Base-by-base conservation (phyloP, 2,329 filamentous ascomycete genomes). In the Fusarium nisikadoi region DNA sequence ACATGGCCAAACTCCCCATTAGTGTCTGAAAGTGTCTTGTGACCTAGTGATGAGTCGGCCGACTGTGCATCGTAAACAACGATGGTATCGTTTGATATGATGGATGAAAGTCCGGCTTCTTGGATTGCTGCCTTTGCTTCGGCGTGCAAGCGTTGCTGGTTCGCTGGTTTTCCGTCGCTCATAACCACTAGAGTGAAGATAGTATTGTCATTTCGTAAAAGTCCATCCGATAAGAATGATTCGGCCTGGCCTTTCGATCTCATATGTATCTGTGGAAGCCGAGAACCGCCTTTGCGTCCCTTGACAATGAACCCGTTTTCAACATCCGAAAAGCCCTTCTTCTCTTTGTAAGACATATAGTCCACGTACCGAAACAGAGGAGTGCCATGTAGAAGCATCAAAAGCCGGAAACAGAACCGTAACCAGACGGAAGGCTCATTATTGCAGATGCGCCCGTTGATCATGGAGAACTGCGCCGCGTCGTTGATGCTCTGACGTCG, bases 141-240 rank as follows among this genome's bases (percentile, higher is more conserved):
- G 9, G 20, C n/a, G 2, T 33, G 5, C 17, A 42, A 6, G 0
- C 11, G 2, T 13, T 20, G 27, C 8, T 42, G 52, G 16, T 2
- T 42, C 0, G n/a, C 17, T 13, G 11, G 5, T 0, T 19, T 20
- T 2, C 14, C 14, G 4, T 42, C 36, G 2, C 27, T 11, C 4
- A 43, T 2, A 1, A 31, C 52, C 6, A 33, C 6, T 2, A 55
- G 17, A 17, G 38, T 55, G n/a, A 55, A 55, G 7, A 55, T 10
- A 2, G 27, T 55, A 17, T 12, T 11, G 0, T 0, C 11, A 10
- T 33, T 33, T 16, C 36, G 52, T 8, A 55, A 7, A 4, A 55
- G 8, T 2, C 5, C 12, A 11, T 55, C 52, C 4, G 52, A 55
- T 23, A 55, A 8, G 11, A 55, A 55, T 11, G 16, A 31, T 5